Base-by-base conservation (phyloP, 768 basidiomycete genomes). In the Glaciozyma antarctica region DNA sequence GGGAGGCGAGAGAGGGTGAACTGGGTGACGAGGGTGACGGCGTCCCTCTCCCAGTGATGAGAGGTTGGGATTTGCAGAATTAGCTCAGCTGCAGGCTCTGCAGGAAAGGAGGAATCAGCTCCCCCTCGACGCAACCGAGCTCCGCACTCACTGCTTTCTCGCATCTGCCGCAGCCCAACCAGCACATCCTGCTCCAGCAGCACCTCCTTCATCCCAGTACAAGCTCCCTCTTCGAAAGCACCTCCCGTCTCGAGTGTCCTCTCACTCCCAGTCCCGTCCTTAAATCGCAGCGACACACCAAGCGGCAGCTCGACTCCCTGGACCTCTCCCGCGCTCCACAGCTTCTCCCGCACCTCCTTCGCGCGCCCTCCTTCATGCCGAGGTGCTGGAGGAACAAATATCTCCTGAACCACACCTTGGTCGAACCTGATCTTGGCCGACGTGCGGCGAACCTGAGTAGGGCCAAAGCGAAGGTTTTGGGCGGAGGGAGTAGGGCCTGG, bases 1-100 rank as follows among this genome's bases (percentile, higher is more conserved):
- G 19, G 6, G 15, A 65, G 53, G 32, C 64, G 64, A 1, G 64
- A 65, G 47, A 65, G 16, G 59, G 53, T 56, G 41, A 65, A 51
- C 22, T 65, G 64, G 54, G 64, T 65, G 54, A 57, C 59, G 9
- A 65, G 64, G 26, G 64, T 65, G 26, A 65, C 54, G 48, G 60
- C 43, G 7, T 26, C 22, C 2, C 38, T 21, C 0, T 26, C 5
- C 34, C n/a, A 24, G 22, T 24, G 24, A 0, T 19, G 30, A 2
- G 7, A 3, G 0, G 28, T 28, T 0, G 59, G 64, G 0, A 57
- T 4, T 6, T 4, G 21, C 16, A 56, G 13, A 21, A 13, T 22
- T 0, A 54, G 4, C 5, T 47, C 0, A 0, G 38, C 10, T 12
- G 3, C 13, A 1, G 49, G 22, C 24, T 43, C 62, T 63, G 49